Percentiles rank a stretch among this genome's conserved stretches.
Conservation (phyloP, 495 filamentous ascomycete genomes). For the Aspergillus conjunctus region DNA sequence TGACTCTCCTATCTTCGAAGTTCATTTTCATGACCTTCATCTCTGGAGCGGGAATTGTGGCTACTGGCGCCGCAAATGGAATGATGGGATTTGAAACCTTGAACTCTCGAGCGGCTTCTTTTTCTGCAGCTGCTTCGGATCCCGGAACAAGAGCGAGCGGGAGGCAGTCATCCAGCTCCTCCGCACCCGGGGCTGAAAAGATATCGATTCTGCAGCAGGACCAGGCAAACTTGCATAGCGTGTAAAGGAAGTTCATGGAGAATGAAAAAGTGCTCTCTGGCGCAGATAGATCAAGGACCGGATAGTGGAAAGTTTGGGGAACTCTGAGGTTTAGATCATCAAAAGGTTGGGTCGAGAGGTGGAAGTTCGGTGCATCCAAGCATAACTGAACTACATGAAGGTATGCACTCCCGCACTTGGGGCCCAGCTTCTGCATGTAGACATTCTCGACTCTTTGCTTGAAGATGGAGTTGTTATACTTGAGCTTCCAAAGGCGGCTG, state of each 20-base stretch:
- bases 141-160: slow-evolving; percentile 48
- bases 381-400: slow-evolving; percentile 80
- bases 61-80: slow-evolving; percentile 28
- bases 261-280: slow-evolving; percentile 50
- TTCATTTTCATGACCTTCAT: slow-evolving; percentile 32
- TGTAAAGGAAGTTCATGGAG: slow-evolving; percentile 53
- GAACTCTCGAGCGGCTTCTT: slow-evolving; percentile 28
- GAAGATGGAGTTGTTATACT: slow-evolving; percentile 65
- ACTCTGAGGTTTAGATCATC: slow-evolving; percentile 47
- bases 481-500: slow-evolving; percentile 65
- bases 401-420: slow-evolving; percentile 76
- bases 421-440: slow-evolving; percentile 65
- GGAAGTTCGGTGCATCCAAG: slow-evolving; percentile 71
- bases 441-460: slow-evolving; percentile 62
- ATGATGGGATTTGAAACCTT: slow-evolving; percentile 22
- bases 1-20: slow-evolving; percentile 35
- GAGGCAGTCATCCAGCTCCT: slow-evolving; percentile 49
- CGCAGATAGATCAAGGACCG: slow-evolving; percentile 50
- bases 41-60: slow-evolving; percentile 27
- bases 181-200: slow-evolving; percentile 44
- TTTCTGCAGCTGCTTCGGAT: slow-evolving; percentile 34
- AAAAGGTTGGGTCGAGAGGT: slow-evolving; percentile 58
- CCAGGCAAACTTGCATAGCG: slow-evolving; percentile 48
- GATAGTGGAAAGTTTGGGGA: slow-evolving; percentile 51
- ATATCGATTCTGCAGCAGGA: slow-evolving; percentile 51